Evolutionary conservation across 805 yeast genomes (phyloP).

Genomic region (Candida taoyuanica): DNA sequence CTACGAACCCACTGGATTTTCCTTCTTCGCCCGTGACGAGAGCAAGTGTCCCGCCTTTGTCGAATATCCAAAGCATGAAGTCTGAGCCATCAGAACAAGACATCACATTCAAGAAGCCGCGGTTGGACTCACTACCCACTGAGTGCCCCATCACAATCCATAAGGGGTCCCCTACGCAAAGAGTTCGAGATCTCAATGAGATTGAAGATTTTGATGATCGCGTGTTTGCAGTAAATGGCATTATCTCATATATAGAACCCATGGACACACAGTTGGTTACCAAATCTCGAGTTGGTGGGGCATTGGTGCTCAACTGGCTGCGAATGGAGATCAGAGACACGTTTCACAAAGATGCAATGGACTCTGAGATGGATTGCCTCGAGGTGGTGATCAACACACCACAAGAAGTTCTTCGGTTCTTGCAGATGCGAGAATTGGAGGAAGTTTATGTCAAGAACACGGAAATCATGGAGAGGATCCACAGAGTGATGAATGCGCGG

Average conservation of each 20-base stretch:
- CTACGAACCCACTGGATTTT: background rate
- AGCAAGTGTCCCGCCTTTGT: background rate
- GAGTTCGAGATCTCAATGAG: constrained; percentile 11
- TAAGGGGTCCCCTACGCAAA: background rate
- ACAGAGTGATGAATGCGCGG: constrained; percentile 3
- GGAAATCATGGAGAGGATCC: constrained; percentile 8
- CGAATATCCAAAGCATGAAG: no score
- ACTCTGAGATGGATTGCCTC: constrained; percentile 11
- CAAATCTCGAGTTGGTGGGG: background rate
- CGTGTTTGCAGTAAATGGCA: constrained; percentile 12
- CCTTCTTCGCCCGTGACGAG: background rate
- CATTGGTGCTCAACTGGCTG: constrained; percentile 1
- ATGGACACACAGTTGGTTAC: constrained; percentile 3
- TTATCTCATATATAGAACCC: constrained; percentile 20
- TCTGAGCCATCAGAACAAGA: background rate
- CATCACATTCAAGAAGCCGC: no score
- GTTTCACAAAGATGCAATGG: background rate
- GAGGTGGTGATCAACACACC: constrained; percentile 11
- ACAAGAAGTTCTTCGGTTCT: constrained; percentile 17
- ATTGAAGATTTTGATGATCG: constrained; percentile 21
- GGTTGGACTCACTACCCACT: no score
- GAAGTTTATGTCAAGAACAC: constrained; percentile 17
- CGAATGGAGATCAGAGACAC: constrained; percentile 5
- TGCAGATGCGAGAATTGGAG: constrained; percentile 23
- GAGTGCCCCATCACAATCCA: background rate